Conservation (phyloP, 2,329 filamentous ascomycete species). For the Thyridium curvatum region DNA sequence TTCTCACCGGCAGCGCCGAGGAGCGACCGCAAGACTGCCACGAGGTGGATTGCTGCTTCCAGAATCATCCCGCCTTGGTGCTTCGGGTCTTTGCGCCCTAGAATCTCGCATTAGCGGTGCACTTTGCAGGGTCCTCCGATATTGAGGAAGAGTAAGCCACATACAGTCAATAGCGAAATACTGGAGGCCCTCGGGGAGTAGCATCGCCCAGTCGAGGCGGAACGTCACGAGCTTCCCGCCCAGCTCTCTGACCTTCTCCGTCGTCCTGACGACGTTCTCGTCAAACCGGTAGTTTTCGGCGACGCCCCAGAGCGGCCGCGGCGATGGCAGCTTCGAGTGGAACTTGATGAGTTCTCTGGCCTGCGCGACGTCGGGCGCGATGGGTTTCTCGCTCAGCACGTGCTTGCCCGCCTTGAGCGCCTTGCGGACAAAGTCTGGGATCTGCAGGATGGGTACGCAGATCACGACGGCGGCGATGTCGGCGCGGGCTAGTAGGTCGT, state of each 20-base stretch:
- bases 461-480: constrained; percentile 52
- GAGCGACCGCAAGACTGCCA: constrained; percentile 57
- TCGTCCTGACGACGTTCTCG: constrained; percentile 33
- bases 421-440: constrained; percentile 51
- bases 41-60: constrained; percentile 69
- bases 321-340: constrained; percentile 17
- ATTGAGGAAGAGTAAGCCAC: too few species aligned
- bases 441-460: constrained; percentile 56
- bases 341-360: constrained; percentile 18
- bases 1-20: constrained; percentile 40
- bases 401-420: constrained; percentile 62
- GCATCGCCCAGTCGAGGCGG: constrained; percentile 33
- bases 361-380: constrained; percentile 45
- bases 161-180: constrained; percentile 37
- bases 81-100: constrained; percentile 59
- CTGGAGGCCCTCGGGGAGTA: constrained; percentile 35
- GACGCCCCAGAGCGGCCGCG: constrained; percentile 45
- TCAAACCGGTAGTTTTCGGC: constrained; percentile 71
- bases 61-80: constrained; percentile 73
- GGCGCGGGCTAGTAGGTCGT: constrained; percentile 43
- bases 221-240: constrained; percentile 23
- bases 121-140: too few species aligned
- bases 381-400: constrained; percentile 64
- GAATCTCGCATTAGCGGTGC: constrained; percentile 9
- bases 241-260: constrained; percentile 12